A percentile compares a stretch with the other conserved stretches of the same genome.
Evolutionary conservation across 1,284 basidiomycete genomes (phyloP).

Genomic region (Malassezia yamatoensis): DNA sequence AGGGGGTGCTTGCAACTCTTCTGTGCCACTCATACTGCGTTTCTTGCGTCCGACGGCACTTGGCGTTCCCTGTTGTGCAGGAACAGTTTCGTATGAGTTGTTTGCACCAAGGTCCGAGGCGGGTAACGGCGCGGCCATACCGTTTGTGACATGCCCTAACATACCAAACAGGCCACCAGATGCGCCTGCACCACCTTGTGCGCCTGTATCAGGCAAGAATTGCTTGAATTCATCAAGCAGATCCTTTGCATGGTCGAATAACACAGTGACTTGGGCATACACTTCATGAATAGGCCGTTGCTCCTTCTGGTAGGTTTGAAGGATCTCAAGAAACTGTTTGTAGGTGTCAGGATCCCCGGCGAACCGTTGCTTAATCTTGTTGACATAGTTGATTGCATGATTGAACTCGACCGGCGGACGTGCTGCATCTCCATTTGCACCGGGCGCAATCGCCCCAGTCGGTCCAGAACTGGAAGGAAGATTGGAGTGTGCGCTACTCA

Average conservation of each 20-base stretch:
- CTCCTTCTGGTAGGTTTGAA: slow-evolving; percentile 96
- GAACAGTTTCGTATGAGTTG: slow-evolving; percentile 9
- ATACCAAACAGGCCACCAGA: slow-evolving; percentile 49
- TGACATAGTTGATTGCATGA: slow-evolving; percentile 93
- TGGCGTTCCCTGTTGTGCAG: slow-evolving; percentile 44
- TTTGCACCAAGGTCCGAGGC: slow-evolving; percentile 4
- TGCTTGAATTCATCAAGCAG: slow-evolving; percentile 90
- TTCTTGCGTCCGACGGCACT: slow-evolving; percentile 26
- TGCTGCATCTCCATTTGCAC: slow-evolving; percentile 9
- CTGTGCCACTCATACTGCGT: slow-evolving; percentile 24
- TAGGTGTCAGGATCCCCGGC: slow-evolving; percentile 86
- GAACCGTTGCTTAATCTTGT: slow-evolving; percentile 95
- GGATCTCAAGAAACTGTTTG: slow-evolving; percentile 93
- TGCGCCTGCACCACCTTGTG: slow-evolving; percentile 17
- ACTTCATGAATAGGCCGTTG: slow-evolving; percentile 79
- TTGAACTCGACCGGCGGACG: slow-evolving; percentile 70
- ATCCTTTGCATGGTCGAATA: slow-evolving; percentile 88
- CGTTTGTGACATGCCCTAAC: slow-evolving; percentile 47
- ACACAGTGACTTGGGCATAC: slow-evolving; percentile 77
- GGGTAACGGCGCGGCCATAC: slow-evolving; percentile 18
- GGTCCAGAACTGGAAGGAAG: slow-evolving; percentile 4
- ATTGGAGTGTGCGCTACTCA: slow-evolving; percentile 1
- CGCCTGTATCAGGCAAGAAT: slow-evolving; percentile 66
- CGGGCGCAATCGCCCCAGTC: slow-evolving; percentile 15
- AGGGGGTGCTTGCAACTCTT: not conserved